These are phyloP conservation scores for Pichia californica DNA, from an alignment of 805 yeast genomes.

Conservation along the genomic window DNA sequence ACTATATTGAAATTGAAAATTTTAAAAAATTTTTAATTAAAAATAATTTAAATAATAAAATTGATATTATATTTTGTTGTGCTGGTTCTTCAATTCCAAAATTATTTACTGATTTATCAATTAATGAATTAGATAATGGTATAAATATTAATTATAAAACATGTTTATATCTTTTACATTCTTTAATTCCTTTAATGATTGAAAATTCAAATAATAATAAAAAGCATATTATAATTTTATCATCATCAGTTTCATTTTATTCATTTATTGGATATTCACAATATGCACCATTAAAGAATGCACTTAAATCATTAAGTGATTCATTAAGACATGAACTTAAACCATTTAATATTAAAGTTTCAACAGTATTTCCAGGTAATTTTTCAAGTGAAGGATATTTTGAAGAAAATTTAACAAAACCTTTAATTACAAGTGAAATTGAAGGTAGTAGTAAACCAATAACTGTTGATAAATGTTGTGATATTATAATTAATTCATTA, in stretches of 20 bases:
- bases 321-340: slow-evolving; percentile 75
- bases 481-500: slow-evolving; percentile 48
- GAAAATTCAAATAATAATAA: slow-evolving; percentile 7
- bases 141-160: slow-evolving; percentile 67
- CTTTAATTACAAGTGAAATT: slow-evolving; percentile 69
- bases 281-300: slow-evolving; percentile 86
- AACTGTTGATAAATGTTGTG: slow-evolving; percentile 59
- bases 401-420: slow-evolving; percentile 79
- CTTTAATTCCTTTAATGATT: slow-evolving; percentile 33
- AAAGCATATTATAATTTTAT: slow-evolving; percentile 55
- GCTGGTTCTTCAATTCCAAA: slow-evolving; percentile 86
- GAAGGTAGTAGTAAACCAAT: slow-evolving; percentile 83
- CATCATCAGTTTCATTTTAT: slow-evolving; percentile 76
- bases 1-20: slow-evolving; percentile 37
- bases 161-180: slow-evolving; percentile 65
- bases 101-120: slow-evolving; percentile 59
- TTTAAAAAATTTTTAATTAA: slow-evolving; percentile 32
- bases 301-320: slow-evolving; percentile 68
- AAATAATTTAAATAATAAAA: slow-evolving; percentile 30
- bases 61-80: slow-evolving; percentile 76
- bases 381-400: slow-evolving; percentile 82
- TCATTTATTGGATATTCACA: slow-evolving; percentile 89
- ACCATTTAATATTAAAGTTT: slow-evolving; percentile 61
- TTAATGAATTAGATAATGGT: slow-evolving; percentile 54
- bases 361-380: slow-evolving; percentile 82